Conservation (phyloP, 768 basidiomycete genomes). For the Suillus occidentalis region DNA sequence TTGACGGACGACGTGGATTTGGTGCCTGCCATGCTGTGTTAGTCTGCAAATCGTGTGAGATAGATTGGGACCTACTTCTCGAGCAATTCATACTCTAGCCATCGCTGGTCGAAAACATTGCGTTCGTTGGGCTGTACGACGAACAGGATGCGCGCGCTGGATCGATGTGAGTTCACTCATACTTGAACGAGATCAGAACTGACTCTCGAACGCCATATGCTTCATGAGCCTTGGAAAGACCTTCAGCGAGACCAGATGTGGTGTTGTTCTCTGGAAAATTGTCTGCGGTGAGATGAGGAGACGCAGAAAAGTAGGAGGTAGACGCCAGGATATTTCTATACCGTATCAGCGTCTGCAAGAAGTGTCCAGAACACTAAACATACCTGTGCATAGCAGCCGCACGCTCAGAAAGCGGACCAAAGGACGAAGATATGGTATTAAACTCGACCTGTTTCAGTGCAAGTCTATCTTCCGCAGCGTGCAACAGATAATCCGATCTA, state of each 20-base stretch:
- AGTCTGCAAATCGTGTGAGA: background rate
- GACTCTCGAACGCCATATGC: slow-evolving; percentile 65
- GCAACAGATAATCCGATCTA: slow-evolving; percentile 92
- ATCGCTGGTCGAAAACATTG: slow-evolving; percentile 93
- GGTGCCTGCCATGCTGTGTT: slow-evolving; percentile 48
- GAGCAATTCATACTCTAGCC: slow-evolving; percentile 83
- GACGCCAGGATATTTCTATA: slow-evolving; percentile 64
- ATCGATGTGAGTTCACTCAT: background rate
- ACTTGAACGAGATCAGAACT: slow-evolving; percentile 11
- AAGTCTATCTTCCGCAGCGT: slow-evolving; percentile 42
- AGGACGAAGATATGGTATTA: slow-evolving; percentile 94
- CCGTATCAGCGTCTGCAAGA: background rate
- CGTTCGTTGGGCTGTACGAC: slow-evolving; percentile 88
- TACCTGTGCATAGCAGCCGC: slow-evolving; percentile 77
- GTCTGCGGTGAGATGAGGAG: slow-evolving; percentile 47
- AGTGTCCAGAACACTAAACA: slow-evolving; percentile 7
- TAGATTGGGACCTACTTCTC: slow-evolving; percentile 55
- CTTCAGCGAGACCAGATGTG: slow-evolving; percentile 64
- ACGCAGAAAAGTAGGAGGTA: slow-evolving; percentile 67
- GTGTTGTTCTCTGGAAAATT: slow-evolving; percentile 78
- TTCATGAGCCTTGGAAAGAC: slow-evolving; percentile 77
- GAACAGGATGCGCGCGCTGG: slow-evolving; percentile 68
- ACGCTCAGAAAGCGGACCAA: slow-evolving; percentile 75
- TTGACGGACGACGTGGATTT: slow-evolving; percentile 71
- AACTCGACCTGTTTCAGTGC: slow-evolving; percentile 94